Conservation (phyloP, 306 rosid species). For the barrel medic (Medicago truncatula) region MtrunA17r5.0-ANR NC_053049.1:10381001-10381500, state of each 20-base stretch:
- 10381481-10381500: constrained; percentile 65
- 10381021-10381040: background rate
- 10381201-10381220: constrained; percentile 22
- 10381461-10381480: constrained; percentile 11
- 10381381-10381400: background rate
- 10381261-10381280: background rate
- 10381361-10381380: background rate
- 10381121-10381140: background rate
- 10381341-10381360: constrained; percentile 33
- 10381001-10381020: background rate
- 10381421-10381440: constrained; percentile 9
- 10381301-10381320: constrained; percentile 8
- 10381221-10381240: constrained; percentile 27
- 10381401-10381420: constrained; percentile 22
- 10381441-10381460: background rate
- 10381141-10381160: constrained; percentile 16
- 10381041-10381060: too few relatives aligned
- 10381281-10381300: constrained; percentile 22
- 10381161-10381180: background rate
- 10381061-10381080: too few relatives aligned
- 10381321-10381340: constrained; percentile 2
- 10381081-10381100: too few relatives aligned
- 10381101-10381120: background rate
- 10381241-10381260: constrained; percentile 28
- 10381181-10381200: constrained; percentile 8